Conservation (phyloP, 495 filamentous ascomycete species). For the Apodospora peruviana region DNA sequence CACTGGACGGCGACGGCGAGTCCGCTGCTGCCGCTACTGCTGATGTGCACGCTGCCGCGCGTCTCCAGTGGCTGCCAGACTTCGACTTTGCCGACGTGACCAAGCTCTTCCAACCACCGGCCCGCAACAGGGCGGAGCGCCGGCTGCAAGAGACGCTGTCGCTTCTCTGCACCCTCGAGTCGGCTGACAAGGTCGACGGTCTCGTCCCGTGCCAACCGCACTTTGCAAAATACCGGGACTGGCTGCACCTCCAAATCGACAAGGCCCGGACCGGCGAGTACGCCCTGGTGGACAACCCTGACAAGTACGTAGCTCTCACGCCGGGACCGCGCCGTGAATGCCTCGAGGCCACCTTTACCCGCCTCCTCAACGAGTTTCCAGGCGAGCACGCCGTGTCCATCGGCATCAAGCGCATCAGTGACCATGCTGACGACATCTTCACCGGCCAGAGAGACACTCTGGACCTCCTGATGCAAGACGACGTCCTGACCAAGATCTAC, state of each 20-base stretch:
- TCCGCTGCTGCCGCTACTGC: not conserved
- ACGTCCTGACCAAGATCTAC: conserved; percentile 28
- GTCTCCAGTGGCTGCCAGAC: conserved; percentile 28
- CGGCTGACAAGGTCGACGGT: conserved; percentile 10
- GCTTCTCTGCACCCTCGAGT: conserved; percentile 26
- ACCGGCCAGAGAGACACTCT: conserved; percentile 22
- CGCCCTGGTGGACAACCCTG: conserved; percentile 15
- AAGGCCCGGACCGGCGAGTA: conserved; percentile 9
- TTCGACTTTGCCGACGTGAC: conserved; percentile 26
- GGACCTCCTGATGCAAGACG: conserved; percentile 27
- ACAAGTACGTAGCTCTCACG: conserved; percentile 1
- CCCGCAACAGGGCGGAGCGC: conserved; percentile 6
- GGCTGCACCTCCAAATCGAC: conserved; percentile 21
- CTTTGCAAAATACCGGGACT: conserved; percentile 24
- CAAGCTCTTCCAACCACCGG: conserved; percentile 13
- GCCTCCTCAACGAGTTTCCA: conserved; percentile 9
- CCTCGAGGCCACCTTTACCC: conserved; percentile 12
- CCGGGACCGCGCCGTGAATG: conserved; percentile 1
- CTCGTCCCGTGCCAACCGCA: conserved; percentile 20
- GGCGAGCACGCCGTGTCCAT: conserved; percentile 5
- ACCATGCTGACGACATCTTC: conserved; percentile 23
- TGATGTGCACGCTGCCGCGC: conserved; percentile 25
- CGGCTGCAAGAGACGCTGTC: conserved; percentile 20
- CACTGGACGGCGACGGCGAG: conserved; percentile 19
- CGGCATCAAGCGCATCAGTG: conserved; percentile 23